These are phyloP conservation scores for Elongisporangium senticosum DNA, from an alignment of 352 stramenopile genomes.

Conservation along the genomic window DNA sequence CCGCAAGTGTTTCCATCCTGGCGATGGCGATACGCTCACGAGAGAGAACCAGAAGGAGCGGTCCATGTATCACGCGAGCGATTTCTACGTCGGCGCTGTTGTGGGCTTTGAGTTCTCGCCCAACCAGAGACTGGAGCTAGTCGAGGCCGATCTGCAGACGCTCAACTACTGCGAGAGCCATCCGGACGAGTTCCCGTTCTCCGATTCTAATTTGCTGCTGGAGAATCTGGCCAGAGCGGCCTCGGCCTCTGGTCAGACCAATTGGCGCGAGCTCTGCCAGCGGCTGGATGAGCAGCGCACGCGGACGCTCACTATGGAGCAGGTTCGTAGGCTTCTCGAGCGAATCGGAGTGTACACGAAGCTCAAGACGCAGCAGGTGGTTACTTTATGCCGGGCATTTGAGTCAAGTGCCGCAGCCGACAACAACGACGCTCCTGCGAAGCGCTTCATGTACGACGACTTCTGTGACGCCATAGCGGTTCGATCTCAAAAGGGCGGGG, in stretches of 20 bases:
- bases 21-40: conserved; percentile 12
- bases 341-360: conserved; percentile 4
- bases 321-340: conserved; percentile 5
- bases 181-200: conserved; percentile 59
- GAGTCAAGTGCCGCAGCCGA: not conserved
- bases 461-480: conserved; percentile 50
- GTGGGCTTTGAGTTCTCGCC: conserved; percentile 70
- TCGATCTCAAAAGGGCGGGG: not conserved
- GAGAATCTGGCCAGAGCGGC: not conserved
- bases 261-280: not conserved
- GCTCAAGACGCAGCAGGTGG: conserved; percentile 61
- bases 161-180: conserved; percentile 74
- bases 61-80: conserved; percentile 33
- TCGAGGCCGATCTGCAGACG: conserved; percentile 74
- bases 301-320: not conserved
- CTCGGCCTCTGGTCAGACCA: not conserved
- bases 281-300: not conserved
- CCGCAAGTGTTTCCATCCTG: conserved; percentile 28
- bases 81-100: conserved; percentile 72
- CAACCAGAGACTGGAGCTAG: conserved; percentile 54
- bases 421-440: conserved; percentile 9
- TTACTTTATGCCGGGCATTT: conserved; percentile 58
- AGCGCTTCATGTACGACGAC: conserved; percentile 40
- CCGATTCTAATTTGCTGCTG: conserved; percentile 18
- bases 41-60: conserved; percentile 28